Evolutionary conservation across 83 land plant genomes (phyloP).

Genomic region (Isoetes engelmannii): DNA sequence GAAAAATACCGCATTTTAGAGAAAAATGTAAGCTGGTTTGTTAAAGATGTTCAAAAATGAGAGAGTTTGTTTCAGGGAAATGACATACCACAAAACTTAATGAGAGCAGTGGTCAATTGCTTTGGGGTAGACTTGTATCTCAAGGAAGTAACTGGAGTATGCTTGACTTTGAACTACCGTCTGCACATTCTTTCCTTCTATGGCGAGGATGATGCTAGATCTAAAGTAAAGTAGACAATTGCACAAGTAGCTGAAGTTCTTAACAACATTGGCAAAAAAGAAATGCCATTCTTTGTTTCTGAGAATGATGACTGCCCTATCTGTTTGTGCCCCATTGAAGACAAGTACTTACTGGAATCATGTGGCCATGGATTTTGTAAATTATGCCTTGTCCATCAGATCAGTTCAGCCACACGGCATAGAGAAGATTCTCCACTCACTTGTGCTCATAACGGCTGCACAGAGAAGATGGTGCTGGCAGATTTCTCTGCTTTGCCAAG

Average conservation of each 20-base stretch:
- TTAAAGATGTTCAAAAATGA: slow-evolving; percentile 28
- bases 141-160: slow-evolving; percentile 44
- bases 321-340: slow-evolving; percentile 64
- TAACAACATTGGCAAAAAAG: background rate
- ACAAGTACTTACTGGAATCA: slow-evolving; percentile 40
- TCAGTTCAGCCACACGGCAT: slow-evolving; percentile 47
- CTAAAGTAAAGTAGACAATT: slow-evolving; percentile 35
- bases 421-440: slow-evolving; percentile 60
- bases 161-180: slow-evolving; percentile 39
- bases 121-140: slow-evolving; percentile 67
- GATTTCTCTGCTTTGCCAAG: slow-evolving; percentile 47
- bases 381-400: slow-evolving; percentile 52
- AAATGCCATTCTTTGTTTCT: background rate
- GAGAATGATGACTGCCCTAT: slow-evolving; percentile 43
- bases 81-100: slow-evolving; percentile 37
- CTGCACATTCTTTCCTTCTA: slow-evolving; percentile 39
- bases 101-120: slow-evolving; percentile 52
- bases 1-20: slow-evolving; percentile 28
- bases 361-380: slow-evolving; percentile 63
- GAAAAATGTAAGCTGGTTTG: slow-evolving; percentile 34
- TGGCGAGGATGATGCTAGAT: slow-evolving; percentile 46
- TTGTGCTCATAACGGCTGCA: slow-evolving; percentile 47
- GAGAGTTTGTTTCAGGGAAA: slow-evolving; percentile 50
- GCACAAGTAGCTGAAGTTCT: slow-evolving; percentile 27
- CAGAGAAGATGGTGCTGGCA: slow-evolving; percentile 25